phyloP scores from a whole-genome alignment of 2,329 filamentous ascomycete species.

The Acephala macrosclerotiorum region DNA sequence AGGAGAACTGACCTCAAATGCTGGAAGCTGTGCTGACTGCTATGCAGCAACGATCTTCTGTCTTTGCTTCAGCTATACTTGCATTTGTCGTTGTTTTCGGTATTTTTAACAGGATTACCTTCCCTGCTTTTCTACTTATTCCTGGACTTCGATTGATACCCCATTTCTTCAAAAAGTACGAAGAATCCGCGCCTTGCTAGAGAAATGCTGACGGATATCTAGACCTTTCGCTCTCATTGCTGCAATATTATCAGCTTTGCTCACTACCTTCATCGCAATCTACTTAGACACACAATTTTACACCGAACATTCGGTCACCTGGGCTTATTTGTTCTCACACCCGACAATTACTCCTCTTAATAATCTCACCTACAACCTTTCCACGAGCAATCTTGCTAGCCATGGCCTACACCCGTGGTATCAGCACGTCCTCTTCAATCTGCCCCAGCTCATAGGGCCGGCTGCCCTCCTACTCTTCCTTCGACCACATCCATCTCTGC shows the following conservation, averaged over 20 bases:
- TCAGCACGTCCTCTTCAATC: conserved; percentile 75
- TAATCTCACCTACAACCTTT: conserved; percentile 78
- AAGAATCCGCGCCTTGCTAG: conserved; percentile 50
- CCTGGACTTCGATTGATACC: conserved; percentile 84
- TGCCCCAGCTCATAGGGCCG: conserved; percentile 76
- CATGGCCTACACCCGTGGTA: conserved; percentile 83
- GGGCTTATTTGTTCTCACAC: conserved; percentile 66
- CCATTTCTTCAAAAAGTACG: conserved; percentile 85
- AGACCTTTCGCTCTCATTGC: conserved; percentile 68
- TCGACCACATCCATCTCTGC: conserved; percentile 62
- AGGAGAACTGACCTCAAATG: conserved; percentile 44
- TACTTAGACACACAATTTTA: conserved; percentile 89
- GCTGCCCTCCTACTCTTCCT: conserved; percentile 67
- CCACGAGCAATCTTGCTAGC: conserved; percentile 72
- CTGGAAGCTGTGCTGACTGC: conserved; percentile 28
- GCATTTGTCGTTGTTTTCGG: conserved; percentile 85
- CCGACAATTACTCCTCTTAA: conserved; percentile 81
- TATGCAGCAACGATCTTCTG: conserved; percentile 72
- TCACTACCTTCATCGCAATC: conserved; percentile 77
- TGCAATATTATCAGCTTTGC: conserved; percentile 68
- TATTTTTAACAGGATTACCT: conserved; percentile 96
- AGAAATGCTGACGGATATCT: conserved; percentile 26
- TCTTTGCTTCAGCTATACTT: conserved; percentile 78
- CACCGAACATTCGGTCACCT: conserved; percentile 65
- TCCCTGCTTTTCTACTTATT: conserved; percentile 89